These are phyloP conservation scores for Beauveria brongniartii DNA, from an alignment of 2,329 filamentous ascomycete genomes.

Conservation along the genomic window DNA sequence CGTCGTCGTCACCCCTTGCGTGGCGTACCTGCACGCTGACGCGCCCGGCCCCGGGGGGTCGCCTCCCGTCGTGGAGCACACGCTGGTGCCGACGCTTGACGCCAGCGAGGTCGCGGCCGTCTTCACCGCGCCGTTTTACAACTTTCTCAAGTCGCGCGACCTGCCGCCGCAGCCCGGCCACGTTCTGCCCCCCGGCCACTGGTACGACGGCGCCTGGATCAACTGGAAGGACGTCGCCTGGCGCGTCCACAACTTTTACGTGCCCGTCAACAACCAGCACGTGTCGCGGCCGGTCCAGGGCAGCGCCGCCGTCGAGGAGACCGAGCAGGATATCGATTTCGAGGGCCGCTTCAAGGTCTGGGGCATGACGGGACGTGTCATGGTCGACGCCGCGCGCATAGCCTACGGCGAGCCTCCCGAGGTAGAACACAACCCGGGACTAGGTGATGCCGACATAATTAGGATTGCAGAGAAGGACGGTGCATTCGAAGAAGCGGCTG, in stretches of 20 bases:
- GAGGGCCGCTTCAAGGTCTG: constrained; percentile 70
- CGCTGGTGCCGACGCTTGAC: constrained; percentile 72
- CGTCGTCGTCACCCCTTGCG: constrained; percentile 65
- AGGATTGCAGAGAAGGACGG: constrained; percentile 36
- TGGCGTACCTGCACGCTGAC: constrained; percentile 66
- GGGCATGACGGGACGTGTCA: constrained; percentile 87
- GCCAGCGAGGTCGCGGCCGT: constrained; percentile 89
- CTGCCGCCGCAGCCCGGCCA: constrained; percentile 35
- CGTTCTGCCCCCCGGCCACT: constrained; percentile 47
- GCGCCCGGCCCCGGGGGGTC: constrained; percentile 27
- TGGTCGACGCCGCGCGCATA: constrained; percentile 79
- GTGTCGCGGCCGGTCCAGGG: constrained; percentile 55
- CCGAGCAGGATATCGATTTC: constrained; percentile 27
- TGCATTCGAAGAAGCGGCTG: constrained; percentile 33
- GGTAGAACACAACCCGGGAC: constrained; percentile 60
- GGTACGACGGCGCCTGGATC: constrained; percentile 82
- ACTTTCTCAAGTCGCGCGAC: constrained; percentile 62
- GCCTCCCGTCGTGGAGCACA: constrained; percentile 51
- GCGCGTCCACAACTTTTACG: constrained; percentile 86
- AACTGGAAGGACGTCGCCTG: constrained; percentile 72
- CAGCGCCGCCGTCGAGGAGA: constrained; percentile 37
- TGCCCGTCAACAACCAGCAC: constrained; percentile 64
- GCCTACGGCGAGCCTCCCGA: constrained; percentile 78
- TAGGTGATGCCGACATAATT: constrained; percentile 47
- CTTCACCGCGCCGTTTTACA: constrained; percentile 81